Evolutionary conservation across 257 asterid species (phyloP), one percentile per base, ranked within the genome.

Genomic region (Solanum tarijense): DNA sequence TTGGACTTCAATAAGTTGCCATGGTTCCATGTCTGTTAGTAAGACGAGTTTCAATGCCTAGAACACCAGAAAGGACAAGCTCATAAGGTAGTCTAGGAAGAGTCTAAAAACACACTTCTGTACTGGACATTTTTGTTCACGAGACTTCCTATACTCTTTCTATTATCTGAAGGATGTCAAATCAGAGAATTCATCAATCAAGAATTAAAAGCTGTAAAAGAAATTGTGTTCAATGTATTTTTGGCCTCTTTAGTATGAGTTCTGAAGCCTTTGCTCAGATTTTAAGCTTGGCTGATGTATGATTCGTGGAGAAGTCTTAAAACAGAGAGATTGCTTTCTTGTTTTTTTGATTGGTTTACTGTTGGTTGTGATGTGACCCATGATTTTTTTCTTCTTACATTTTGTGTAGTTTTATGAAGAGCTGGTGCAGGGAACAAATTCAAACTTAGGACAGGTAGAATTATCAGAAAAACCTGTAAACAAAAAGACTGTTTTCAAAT

Each of bases 371-470:
- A 35, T 46, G 83, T 14, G 68, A 25, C 36, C 23, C 7, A 58
- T 58, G 62, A 52, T 58, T 86, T 46, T 66, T 46, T 69, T 83
- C 87, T 78, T 35, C 62, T 12, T 9, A 4, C 11, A 74, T 23
- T 79, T 84, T 25, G 12, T 83, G 84, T 94, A 97, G 99, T 97
- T 92, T 90, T 94, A 83, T 65, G 99, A 97, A 84, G 99, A 97
- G 89, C 94, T 96, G 86, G 76, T 95, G 86, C 94, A 94, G 75
- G 98, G 97, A 39, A 87, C 84, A 76, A 93, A 88, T 81, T 83
- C 92, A 27, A 91, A 36, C 76, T 84, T 75, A 66, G 91, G 83
- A 87, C 90, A 90, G 31, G 89, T 87, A 78, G 93, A 91, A 87
- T 83, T 88, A 82, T 34, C 92, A 39, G 91, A 91, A 88, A 94